These are phyloP conservation scores for Babesia divergens DNA, from an alignment of 169 alveolate genomes.

Conservation along the genomic window DNA sequence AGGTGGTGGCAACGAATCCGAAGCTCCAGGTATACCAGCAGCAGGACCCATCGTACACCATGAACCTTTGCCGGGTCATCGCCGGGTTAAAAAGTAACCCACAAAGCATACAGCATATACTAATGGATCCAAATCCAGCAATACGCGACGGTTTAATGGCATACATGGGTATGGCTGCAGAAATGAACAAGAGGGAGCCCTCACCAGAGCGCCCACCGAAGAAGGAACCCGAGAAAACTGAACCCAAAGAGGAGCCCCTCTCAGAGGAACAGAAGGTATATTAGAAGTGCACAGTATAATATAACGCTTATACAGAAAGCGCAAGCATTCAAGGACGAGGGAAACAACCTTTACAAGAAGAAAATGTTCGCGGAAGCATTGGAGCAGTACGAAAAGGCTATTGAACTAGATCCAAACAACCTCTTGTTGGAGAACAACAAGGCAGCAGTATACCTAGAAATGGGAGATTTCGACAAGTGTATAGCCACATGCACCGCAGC, in stretches of 20 bases:
- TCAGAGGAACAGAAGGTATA: slow-evolving; percentile 39
- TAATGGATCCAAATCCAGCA: slow-evolving; percentile 58
- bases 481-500: slow-evolving; percentile 90
- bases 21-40: slow-evolving; percentile 51
- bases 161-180: slow-evolving; percentile 50
- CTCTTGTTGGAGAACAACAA: slow-evolving; percentile 84
- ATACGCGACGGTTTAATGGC: slow-evolving; percentile 61
- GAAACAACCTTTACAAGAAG: slow-evolving; percentile 82
- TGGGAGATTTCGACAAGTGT: slow-evolving; percentile 90
- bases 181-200: slow-evolving; percentile 11
- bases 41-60: slow-evolving; percentile 53
- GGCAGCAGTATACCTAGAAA: slow-evolving; percentile 95
- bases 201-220: slow-evolving; percentile 39
- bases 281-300: slow-evolving; percentile 20
- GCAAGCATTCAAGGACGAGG: slow-evolving; percentile 76
- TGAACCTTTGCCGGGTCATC: slow-evolving; percentile 21
- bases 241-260: slow-evolving; percentile 62
- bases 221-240: slow-evolving; percentile 15
- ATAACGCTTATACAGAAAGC: slow-evolving; percentile 48
- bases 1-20: slow-evolving; percentile 35
- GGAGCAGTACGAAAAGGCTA: slow-evolving; percentile 90
- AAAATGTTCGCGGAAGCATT: slow-evolving; percentile 92
- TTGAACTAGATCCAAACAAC: slow-evolving; percentile 85
- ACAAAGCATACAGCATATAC: slow-evolving; percentile 29
- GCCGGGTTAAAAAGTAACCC: slow-evolving; percentile 48